A percentile compares a stretch with the other conserved stretches of the same genome.
Evolutionary conservation across 163 green algal species (phyloP).

Genomic region (Prototheca stagnorum): DNA sequence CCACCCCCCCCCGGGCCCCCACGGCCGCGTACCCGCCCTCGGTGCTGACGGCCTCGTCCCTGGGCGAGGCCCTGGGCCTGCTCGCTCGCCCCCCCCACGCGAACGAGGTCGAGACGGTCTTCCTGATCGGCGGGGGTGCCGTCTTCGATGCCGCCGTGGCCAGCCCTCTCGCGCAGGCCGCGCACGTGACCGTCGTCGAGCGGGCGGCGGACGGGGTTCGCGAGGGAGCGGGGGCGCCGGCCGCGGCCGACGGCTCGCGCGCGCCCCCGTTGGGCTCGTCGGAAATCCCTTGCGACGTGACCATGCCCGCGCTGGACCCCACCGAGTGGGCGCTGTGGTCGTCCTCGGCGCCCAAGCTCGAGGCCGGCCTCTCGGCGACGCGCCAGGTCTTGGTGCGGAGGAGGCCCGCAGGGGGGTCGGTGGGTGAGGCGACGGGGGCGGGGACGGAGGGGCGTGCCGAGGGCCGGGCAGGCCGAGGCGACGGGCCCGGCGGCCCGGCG

Average conservation of each 20-base stretch:
- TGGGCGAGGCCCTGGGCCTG: slow-evolving; percentile 59
- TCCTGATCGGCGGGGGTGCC: slow-evolving; percentile 91
- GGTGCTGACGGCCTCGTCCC: slow-evolving; percentile 12
- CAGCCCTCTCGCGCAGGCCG: slow-evolving; percentile 43
- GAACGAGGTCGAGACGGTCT: slow-evolving; percentile 64
- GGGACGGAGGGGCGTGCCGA: too few relatives aligned
- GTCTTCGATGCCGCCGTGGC: slow-evolving; percentile 65
- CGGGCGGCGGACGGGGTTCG: slow-evolving; percentile 18
- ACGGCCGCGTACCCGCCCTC: too few relatives aligned
- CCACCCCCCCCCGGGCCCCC: too few relatives aligned
- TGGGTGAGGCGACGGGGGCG: too few relatives aligned
- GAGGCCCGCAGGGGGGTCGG: too few relatives aligned
- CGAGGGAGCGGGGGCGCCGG: too few relatives aligned
- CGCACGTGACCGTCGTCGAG: slow-evolving; percentile 71
- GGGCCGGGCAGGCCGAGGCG: too few relatives aligned
- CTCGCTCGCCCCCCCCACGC: slow-evolving; percentile 23
- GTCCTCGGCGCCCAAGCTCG: slow-evolving; percentile 29
- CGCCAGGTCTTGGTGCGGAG: too few relatives aligned
- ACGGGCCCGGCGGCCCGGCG: too few relatives aligned
- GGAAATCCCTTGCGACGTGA: slow-evolving; percentile 75
- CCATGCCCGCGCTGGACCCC: slow-evolving; percentile 63
- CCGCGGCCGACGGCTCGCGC: too few relatives aligned
- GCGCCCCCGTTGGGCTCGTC: too few relatives aligned
- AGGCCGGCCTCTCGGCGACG: too few relatives aligned
- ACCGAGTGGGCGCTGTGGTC: slow-evolving; percentile 58